Evolutionary conservation across 805 yeast species (phyloP).

Genomic region (Alloascoidea hylecoeti): DNA sequence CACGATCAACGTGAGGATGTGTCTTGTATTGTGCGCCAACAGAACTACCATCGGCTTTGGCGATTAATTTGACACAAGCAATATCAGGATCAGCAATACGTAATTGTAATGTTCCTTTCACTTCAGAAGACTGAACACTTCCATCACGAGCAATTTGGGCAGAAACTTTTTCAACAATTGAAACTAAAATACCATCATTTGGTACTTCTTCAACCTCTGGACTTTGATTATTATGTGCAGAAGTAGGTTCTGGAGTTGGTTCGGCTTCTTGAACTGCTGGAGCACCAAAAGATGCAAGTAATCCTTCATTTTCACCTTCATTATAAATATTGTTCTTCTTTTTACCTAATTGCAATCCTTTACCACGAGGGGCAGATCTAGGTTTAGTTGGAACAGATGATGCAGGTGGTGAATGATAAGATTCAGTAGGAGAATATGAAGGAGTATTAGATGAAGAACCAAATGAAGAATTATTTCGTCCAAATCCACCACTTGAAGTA

Average conservation of each 20-base stretch:
- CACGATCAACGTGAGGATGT: slow-evolving; percentile 90
- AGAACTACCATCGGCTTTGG: slow-evolving; percentile 31
- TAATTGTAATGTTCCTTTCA: slow-evolving; percentile 83
- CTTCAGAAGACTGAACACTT: slow-evolving; percentile 48
- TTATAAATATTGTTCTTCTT: slow-evolving; percentile 20
- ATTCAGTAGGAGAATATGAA: slow-evolving; percentile 2
- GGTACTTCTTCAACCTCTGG: slow-evolving; percentile 10
- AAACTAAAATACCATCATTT: slow-evolving; percentile 70
- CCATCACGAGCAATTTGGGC: slow-evolving; percentile 84
- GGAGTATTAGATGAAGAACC: neutral
- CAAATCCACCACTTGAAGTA: slow-evolving; percentile 5
- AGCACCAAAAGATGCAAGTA: slow-evolving; percentile 9
- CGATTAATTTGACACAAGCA: slow-evolving; percentile 49
- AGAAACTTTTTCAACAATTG: slow-evolving; percentile 62
- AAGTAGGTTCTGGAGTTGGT: slow-evolving; percentile 12
- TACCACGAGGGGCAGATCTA: slow-evolving; percentile 35
- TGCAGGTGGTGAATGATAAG: slow-evolving; percentile 4
- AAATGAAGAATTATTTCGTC: slow-evolving; percentile 1
- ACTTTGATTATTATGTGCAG: slow-evolving; percentile 4
- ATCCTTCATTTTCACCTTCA: slow-evolving; percentile 16
- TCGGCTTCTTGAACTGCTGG: slow-evolving; percentile 8
- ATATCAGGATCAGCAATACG: slow-evolving; percentile 68
- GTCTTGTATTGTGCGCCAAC: slow-evolving; percentile 65
- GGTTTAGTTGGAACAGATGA: neutral
- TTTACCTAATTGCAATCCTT: slow-evolving; percentile 72